These are phyloP conservation scores for Tulasnella calospora DNA, from an alignment of 768 basidiomycete genomes.

Conservation along the genomic window DNA sequence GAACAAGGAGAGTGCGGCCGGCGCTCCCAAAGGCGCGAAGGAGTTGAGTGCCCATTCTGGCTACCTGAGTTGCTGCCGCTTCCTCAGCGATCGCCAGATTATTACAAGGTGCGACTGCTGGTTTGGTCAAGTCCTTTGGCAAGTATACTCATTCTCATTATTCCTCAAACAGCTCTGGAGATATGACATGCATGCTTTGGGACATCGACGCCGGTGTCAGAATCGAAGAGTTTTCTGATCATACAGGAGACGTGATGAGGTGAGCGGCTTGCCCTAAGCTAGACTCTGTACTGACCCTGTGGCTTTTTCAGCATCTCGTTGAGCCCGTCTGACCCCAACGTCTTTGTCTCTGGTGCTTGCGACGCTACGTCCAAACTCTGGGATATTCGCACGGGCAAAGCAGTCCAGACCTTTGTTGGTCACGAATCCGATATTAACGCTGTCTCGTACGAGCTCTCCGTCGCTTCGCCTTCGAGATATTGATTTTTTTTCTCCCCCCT, in stretches of 20 bases:
- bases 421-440: conserved; percentile 99
- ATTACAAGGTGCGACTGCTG: conserved; percentile 54
- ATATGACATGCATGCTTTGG: conserved; percentile 99
- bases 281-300: conserved; percentile 26
- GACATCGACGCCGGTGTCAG: conserved; percentile 97
- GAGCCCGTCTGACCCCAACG: conserved; percentile 76
- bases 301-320: conserved; percentile 69
- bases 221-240: conserved; percentile 98
- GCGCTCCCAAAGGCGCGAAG: conserved; percentile 78
- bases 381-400: conserved; percentile 97
- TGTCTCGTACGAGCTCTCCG: conserved; percentile 67
- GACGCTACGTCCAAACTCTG: conserved; percentile 98
- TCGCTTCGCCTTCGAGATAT: neutral
- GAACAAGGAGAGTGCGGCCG: conserved; percentile 55
- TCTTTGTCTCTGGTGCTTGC: conserved; percentile 98
- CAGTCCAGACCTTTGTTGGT: conserved; percentile 96
- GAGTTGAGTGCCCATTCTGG: conserved; percentile 97
- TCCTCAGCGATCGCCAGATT: conserved; percentile 98
- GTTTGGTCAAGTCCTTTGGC: neutral
- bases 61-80: conserved; percentile 96
- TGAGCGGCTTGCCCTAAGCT: conserved; percentile 38
- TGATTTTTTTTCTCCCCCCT: conserved; percentile 22
- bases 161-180: conserved; percentile 58
- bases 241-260: conserved; percentile 99
- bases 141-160: neutral